Percentiles rank a stretch among this genome's conserved stretches.
Conservation (phyloP, 495 filamentous ascomycete species). For the Xylaria castorea region DNA sequence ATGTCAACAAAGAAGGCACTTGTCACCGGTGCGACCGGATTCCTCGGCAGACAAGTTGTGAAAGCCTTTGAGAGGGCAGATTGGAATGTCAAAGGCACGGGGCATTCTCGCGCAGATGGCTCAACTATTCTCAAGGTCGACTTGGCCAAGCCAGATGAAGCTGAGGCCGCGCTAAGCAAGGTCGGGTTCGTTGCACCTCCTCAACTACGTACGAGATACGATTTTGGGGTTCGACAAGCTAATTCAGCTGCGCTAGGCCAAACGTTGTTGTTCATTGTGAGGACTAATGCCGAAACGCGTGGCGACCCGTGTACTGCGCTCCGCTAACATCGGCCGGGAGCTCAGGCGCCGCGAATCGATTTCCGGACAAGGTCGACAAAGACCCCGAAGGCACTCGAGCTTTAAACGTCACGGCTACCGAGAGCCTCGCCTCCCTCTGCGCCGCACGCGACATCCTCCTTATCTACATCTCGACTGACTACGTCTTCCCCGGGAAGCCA, state of each 20-base stretch:
- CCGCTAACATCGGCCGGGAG: constrained; percentile 6
- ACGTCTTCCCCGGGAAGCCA: constrained; percentile 82
- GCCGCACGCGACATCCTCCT: constrained; percentile 68
- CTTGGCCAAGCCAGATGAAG: constrained; percentile 64
- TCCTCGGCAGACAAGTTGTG: constrained; percentile 82
- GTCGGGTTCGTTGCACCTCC: constrained; percentile 59
- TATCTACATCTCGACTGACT: constrained; percentile 95
- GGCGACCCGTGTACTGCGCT: neutral
- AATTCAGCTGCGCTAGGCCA: constrained; percentile 60
- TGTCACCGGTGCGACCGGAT: constrained; percentile 84
- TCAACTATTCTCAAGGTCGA: constrained; percentile 79
- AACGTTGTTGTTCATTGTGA: constrained; percentile 84
- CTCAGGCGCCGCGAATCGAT: constrained; percentile 87
- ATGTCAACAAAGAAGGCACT: constrained; percentile 64
- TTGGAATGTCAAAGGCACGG: constrained; percentile 86
- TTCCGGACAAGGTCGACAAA: constrained; percentile 81
- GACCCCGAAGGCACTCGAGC: constrained; percentile 76
- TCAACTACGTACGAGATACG: neutral
- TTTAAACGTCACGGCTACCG: constrained; percentile 78
- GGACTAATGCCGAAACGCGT: constrained; percentile 33
- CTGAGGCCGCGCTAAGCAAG: constrained; percentile 68
- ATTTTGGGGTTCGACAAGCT: neutral
- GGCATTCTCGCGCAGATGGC: constrained; percentile 72
- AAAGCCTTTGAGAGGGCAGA: constrained; percentile 71
- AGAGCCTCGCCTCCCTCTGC: constrained; percentile 69